Base-by-base conservation (phyloP, 2,329 filamentous ascomycete species). In the Xylariaceae sp. region DNA sequence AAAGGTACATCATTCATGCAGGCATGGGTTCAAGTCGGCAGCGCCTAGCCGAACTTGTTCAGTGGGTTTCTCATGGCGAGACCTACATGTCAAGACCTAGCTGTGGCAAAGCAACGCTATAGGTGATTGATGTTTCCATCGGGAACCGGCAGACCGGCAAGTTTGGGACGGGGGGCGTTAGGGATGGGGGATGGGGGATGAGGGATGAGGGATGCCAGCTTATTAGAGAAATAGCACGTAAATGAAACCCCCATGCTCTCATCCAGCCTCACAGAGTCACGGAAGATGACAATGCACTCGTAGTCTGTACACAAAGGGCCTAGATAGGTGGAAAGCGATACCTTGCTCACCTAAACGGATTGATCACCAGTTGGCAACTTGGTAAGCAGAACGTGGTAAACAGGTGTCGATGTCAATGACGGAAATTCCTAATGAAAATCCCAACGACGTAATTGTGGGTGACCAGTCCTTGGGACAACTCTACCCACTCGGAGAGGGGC, bases 141-240 rank as follows among this genome's bases (percentile, higher is more conserved):
- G 49, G 45, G 57, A 34, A 57, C 35, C 40, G 49, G 45, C 54
- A 34, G 54, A 57, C 44, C 48, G 46, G 54, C 52, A 60, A 50
- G 29, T 43, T 40, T 46, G 34, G 42, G 44, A 49, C 29, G 55
- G 55, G 46, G 42, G 8, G 35, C 12, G 19, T 19, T 19, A 19
- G 19, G 19, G 19, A 19, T 19, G 19, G 19, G 19, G 19, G 19
- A 19, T 19, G 19, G 19, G 19, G 19, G 19, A 19, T 37, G 8
- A 37, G 35, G 35, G 35, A 11, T 37, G 35, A 7, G n/a, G 29
- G n/a, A 41, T 35, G 31, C 34, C 49, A 50, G 53, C 55, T 57
- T 55, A 37, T 37, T 37, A 37, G 35, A 9, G 35, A 31, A 48
- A 57, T 48, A 41, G 55, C 55, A 55, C 50, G 46, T 59, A 19